A percentile compares a stretch with the other conserved stretches of the same genome.
Evolutionary conservation across 441 rosid species (phyloP).

Genomic region (Capsella rubella): DNA sequence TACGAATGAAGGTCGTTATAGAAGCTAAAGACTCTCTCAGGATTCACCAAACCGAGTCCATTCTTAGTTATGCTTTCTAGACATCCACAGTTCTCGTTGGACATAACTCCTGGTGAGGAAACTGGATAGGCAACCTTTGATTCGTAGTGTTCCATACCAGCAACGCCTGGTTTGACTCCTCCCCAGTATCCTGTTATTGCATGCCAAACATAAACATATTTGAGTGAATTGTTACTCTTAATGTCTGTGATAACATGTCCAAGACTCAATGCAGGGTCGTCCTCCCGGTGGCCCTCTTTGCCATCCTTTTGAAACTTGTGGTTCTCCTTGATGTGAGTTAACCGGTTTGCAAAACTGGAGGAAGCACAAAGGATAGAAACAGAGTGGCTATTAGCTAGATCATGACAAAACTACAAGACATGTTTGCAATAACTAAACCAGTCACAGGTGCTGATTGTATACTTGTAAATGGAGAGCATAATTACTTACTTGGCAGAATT

Average conservation of each 20-base stretch:
- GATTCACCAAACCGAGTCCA: constrained; percentile 72
- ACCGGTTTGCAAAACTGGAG: constrained; percentile 66
- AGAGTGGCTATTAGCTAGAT: neutral
- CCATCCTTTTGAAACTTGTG: constrained; percentile 59
- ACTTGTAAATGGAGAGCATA: constrained; percentile 37
- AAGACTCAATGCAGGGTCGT: constrained; percentile 38
- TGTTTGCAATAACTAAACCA: too few species aligned
- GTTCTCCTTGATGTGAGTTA: constrained; percentile 70
- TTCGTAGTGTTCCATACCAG: constrained; percentile 62
- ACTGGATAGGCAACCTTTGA: constrained; percentile 65
- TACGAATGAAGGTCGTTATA: constrained; percentile 75
- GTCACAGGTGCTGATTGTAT: neutral
- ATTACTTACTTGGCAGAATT: constrained; percentile 59
- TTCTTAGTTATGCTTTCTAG: constrained; percentile 73
- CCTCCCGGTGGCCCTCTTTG: constrained; percentile 44
- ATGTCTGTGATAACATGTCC: constrained; percentile 41
- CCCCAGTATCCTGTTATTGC: constrained; percentile 86
- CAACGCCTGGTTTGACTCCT: constrained; percentile 72
- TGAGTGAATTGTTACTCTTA: constrained; percentile 45
- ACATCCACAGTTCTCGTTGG: constrained; percentile 57
- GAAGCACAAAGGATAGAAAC: neutral
- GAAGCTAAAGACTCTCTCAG: constrained; percentile 58
- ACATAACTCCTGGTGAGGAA: constrained; percentile 73
- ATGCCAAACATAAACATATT: constrained; percentile 76
- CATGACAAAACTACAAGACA: neutral